phyloP scores from a whole-genome alignment of 441 rosid genomes.

The California macrophylla region DNA sequence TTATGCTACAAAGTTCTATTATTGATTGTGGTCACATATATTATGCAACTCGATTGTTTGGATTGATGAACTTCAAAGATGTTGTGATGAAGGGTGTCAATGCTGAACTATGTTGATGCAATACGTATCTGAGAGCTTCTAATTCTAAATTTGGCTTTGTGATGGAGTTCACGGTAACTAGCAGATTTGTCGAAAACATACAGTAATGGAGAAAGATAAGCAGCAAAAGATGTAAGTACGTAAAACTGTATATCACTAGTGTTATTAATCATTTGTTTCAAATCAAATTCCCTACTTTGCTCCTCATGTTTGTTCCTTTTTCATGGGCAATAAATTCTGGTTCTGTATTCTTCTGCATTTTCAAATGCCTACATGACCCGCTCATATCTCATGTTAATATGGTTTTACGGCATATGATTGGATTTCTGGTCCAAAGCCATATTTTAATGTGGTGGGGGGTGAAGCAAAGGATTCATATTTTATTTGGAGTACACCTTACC shows the following conservation, averaged over 20 bases:
- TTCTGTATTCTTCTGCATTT: not conserved
- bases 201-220: not conserved
- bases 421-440: not conserved
- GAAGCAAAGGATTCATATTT: not conserved
- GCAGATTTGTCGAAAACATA: too few relatives aligned
- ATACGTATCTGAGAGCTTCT: too few relatives aligned
- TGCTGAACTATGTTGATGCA: too few relatives aligned
- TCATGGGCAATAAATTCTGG: not conserved
- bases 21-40: constrained; percentile 44
- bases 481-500: not conserved
- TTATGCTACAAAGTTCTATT: constrained; percentile 43
- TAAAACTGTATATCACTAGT: not conserved
- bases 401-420: not conserved
- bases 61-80: constrained; percentile 44
- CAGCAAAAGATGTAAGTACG: not conserved
- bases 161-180: too few relatives aligned
- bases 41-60: constrained; percentile 48
- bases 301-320: not conserved
- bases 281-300: not conserved
- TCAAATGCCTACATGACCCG: too few relatives aligned
- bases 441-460: not conserved
- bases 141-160: too few relatives aligned
- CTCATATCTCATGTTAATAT: not conserved
- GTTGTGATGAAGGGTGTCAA: constrained; percentile 54
- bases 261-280: not conserved